phyloP scores from a whole-genome alignment of 352 stramenopile species.

The Pythium monospermum region DNA sequence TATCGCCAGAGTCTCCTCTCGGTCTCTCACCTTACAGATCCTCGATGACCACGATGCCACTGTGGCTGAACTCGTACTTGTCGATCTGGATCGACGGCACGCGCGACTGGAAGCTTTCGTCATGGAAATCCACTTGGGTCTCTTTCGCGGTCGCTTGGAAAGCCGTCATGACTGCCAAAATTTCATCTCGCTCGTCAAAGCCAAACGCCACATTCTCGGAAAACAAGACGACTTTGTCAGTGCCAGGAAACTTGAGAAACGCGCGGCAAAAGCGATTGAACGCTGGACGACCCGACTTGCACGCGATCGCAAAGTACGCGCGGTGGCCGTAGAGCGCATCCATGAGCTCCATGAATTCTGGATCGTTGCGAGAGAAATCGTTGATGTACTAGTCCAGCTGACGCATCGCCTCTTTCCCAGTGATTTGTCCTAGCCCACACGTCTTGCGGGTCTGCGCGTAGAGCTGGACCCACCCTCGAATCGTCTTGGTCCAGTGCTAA shows the following conservation, averaged over 20 bases:
- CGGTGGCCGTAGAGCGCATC: conserved; percentile 9
- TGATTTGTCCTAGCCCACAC: not conserved
- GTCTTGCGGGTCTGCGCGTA: not conserved
- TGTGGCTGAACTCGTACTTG: conserved; percentile 16
- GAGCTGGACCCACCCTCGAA: not conserved
- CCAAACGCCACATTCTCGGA: conserved; percentile 10
- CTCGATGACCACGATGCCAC: conserved; percentile 8
- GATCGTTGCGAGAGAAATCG: conserved; percentile 4
- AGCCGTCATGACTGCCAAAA: conserved; percentile 7
- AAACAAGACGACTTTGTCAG: conserved; percentile 10
- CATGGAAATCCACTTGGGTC: conserved; percentile 9
- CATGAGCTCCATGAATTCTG: conserved; percentile 5
- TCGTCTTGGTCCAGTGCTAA: not conserved
- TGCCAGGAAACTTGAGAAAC: conserved; percentile 12
- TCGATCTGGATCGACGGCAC: conserved; percentile 17
- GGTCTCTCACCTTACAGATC: too few relatives aligned
- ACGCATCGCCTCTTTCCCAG: not conserved
- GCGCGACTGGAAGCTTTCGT: conserved; percentile 11
- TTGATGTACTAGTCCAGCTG: conserved; percentile 16
- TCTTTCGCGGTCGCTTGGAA: conserved; percentile 6
- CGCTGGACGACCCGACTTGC: conserved; percentile 1
- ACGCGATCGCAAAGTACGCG: conserved; percentile 10
- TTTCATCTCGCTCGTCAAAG: conserved; percentile 4
- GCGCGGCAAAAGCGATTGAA: conserved; percentile 13
- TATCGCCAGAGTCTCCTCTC: too few relatives aligned